A percentile compares a stretch with the other conserved stretches of the same genome.
Evolutionary conservation across 352 stramenopile genomes (phyloP).

Genomic region (Phytophthora chlamydospora): DNA sequence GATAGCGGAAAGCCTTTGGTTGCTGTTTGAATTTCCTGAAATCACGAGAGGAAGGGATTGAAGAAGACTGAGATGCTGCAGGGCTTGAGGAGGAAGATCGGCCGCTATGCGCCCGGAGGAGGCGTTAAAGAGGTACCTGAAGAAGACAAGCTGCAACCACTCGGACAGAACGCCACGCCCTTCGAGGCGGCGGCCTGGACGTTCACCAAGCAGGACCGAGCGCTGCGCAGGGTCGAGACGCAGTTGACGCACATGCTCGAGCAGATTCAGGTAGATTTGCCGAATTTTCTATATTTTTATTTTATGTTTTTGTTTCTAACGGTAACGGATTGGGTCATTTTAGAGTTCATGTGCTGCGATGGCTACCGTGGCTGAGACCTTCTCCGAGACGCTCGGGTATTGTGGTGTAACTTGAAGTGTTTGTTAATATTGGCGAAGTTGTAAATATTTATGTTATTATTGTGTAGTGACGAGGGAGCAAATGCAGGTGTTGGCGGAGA

Average conservation of each 20-base stretch:
- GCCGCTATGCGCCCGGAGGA: constrained; percentile 37
- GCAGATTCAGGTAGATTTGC: constrained; percentile 52
- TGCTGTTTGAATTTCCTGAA: background rate
- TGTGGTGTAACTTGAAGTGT: constrained; percentile 5
- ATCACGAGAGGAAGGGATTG: constrained; percentile 3
- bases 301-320: background rate
- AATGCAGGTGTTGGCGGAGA: constrained; percentile 36
- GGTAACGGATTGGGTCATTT: background rate
- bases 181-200: constrained; percentile 45
- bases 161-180: constrained; percentile 29
- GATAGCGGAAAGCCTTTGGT: too few species aligned
- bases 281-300: constrained; percentile 12
- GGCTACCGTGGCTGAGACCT: constrained; percentile 57
- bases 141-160: background rate
- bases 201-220: constrained; percentile 61
- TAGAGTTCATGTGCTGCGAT: constrained; percentile 51
- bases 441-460: constrained; percentile 12
- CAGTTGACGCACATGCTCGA: constrained; percentile 59
- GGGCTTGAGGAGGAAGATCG: constrained; percentile 69
- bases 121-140: constrained; percentile 22
- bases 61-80: constrained; percentile 47
- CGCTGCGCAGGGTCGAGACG: constrained; percentile 52
- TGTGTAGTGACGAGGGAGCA: constrained; percentile 29
- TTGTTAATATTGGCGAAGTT: constrained; percentile 1
- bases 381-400: constrained; percentile 60